phyloP scores from a whole-genome alignment of 352 stramenopile species.

The Globisporangium nagaii region DNA sequence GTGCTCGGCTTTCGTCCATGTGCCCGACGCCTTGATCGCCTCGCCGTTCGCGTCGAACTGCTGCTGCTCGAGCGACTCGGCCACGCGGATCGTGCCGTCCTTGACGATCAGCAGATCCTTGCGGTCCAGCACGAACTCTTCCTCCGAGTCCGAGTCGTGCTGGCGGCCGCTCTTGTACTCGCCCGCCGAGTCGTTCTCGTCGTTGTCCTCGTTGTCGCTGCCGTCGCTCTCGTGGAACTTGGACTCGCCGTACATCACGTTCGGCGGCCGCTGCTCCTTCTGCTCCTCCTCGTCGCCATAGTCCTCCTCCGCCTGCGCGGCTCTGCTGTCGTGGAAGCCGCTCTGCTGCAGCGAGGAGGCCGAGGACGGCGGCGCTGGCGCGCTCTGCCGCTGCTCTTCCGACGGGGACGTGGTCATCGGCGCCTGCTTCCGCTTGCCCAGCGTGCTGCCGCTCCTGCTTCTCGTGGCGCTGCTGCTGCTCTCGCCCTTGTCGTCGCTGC shows the following conservation, averaged over 20 bases:
- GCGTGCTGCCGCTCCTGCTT: background rate
- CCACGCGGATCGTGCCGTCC: conserved; percentile 60
- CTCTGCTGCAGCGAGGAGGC: too few relatives aligned
- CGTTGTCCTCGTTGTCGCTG: conserved; percentile 6
- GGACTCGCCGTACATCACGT: conserved; percentile 1
- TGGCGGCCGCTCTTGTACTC: too few relatives aligned
- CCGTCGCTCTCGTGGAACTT: conserved; percentile 1
- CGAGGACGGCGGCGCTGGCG: background rate
- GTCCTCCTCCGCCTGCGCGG: background rate
- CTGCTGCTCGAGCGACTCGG: conserved; percentile 53
- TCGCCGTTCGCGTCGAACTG: conserved; percentile 40
- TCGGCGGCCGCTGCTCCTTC: background rate
- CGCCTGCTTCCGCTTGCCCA: conserved; percentile 3
- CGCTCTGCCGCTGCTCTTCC: background rate
- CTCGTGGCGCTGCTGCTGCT: too few relatives aligned
- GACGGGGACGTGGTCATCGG: background rate
- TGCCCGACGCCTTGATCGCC: conserved; percentile 12
- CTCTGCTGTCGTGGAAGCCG: background rate
- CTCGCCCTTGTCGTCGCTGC: background rate
- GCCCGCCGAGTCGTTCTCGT: conserved; percentile 7
- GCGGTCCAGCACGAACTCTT: conserved; percentile 46
- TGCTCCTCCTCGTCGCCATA: background rate
- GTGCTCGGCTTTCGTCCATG: conserved; percentile 19
- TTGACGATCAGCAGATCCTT: conserved; percentile 76
- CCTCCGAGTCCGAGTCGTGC: conserved; percentile 24